Base-by-base conservation (phyloP, 2,329 filamentous ascomycete genomes). In the Chaetomium sp. region DNA sequence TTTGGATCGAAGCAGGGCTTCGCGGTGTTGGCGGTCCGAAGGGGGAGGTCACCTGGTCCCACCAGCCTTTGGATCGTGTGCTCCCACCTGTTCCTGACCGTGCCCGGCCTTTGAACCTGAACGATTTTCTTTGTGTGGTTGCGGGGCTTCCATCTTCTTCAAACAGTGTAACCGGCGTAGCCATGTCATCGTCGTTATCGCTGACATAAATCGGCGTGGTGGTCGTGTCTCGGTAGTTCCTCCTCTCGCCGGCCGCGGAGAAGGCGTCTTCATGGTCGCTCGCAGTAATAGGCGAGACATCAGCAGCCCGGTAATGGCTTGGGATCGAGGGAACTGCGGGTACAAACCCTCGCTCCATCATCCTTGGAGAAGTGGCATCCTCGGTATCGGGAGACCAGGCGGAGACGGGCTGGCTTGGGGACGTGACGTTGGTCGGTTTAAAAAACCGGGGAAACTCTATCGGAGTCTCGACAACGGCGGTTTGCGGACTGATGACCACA, bases 11-110 rank as follows among this genome's bases (percentile, higher is more conserved):
- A 70, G 72, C 76, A 55, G 77, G 76, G 55, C 76, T 78, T 55
- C 79, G 77, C 25, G 83, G 80, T 45, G 80, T 81, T 16, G 72
- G 71, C 33, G 83, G 80, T 19, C 77, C 71, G 71, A 92, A 92
- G 0, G 90, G 90, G 1, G 90, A 90, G 8, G 85, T 88, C 62
- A 93, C 86, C 69, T 90, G 83, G 71, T 91, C 90, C 90, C 90
- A 93, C 90, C 90, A 93, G 23, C 90, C 90, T 65, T 83, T 82
- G 29, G 88, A 89, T 62, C 82, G 82, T 12, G 85, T 83, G 50
- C 80, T 82, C 31, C 84, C 85, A 49, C 83, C 85, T 75, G 53
- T 81, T 75, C 50, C 78, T 76, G 68, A 78, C 57, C 55, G 69
- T 16, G 74, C 72, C 9, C 75, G 71, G 8, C 74, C 75, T 59